Conservation (phyloP, 495 filamentous ascomycete genomes). For the Immersiella caudata region DNA sequence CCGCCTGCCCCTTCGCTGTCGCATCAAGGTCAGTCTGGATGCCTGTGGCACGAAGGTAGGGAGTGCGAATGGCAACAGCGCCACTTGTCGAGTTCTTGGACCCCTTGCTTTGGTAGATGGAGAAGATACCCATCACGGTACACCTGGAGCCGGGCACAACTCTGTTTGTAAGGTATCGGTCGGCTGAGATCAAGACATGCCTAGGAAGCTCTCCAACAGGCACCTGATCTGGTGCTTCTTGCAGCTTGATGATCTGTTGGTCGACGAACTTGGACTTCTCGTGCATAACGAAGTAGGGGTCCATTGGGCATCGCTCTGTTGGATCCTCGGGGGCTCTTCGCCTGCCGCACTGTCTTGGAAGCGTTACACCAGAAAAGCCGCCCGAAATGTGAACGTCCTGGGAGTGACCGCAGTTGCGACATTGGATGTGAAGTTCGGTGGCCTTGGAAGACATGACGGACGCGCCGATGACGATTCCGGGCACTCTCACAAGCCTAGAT, state of each 20-base stretch:
- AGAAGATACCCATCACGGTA: slow-evolving; percentile 96
- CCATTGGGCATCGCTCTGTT: slow-evolving; percentile 76
- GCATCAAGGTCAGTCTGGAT: slow-evolving; percentile 89
- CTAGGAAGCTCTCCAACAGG: slow-evolving; percentile 95
- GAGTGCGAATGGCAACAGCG: slow-evolving; percentile 92
- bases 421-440: slow-evolving; percentile 82
- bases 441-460: slow-evolving; percentile 96
- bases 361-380: slow-evolving; percentile 82
- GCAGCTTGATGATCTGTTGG: slow-evolving; percentile 96
- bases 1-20: slow-evolving; percentile 79
- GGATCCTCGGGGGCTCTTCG: slow-evolving; percentile 59
- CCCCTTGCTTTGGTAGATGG: slow-evolving; percentile 90
- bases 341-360: slow-evolving; percentile 77
- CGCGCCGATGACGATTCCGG: slow-evolving; percentile 96
- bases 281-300: slow-evolving; percentile 94
- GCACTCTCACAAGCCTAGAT: slow-evolving; percentile 91
- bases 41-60: slow-evolving; percentile 92
- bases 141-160: slow-evolving; percentile 95
- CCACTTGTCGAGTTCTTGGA: slow-evolving; percentile 74
- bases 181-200: slow-evolving; percentile 92
- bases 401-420: slow-evolving; percentile 78
- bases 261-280: slow-evolving; percentile 96
- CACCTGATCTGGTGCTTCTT: slow-evolving; percentile 97
- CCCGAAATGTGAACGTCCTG: slow-evolving; percentile 73
- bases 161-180: slow-evolving; percentile 92